Conservation (phyloP, 352 stramenopile species). For the Ophiocytium majus region DNA sequence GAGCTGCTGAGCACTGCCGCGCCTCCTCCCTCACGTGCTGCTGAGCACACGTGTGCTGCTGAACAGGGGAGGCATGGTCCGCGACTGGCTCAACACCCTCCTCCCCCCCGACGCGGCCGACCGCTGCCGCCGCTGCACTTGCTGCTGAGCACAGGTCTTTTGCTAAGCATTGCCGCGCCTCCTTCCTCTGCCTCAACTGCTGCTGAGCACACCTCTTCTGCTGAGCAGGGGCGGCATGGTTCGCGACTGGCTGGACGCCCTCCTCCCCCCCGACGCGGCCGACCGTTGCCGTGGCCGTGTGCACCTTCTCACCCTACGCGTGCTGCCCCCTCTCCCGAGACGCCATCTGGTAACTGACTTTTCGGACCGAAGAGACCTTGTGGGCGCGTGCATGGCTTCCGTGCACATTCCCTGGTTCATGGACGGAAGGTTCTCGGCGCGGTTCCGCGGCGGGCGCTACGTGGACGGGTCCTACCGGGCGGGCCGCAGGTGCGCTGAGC, state of each 20-base stretch:
- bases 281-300: constrained; percentile 47
- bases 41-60: too few relatives aligned
- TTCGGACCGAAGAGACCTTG: constrained; percentile 49
- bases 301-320: constrained; percentile 31
- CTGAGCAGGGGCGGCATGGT: constrained; percentile 65
- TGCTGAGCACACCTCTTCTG: too few relatives aligned
- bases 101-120: constrained; percentile 63
- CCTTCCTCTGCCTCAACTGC: too few relatives aligned
- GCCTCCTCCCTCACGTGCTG: too few relatives aligned
- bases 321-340: constrained; percentile 30
- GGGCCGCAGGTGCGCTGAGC: constrained; percentile 9
- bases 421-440: constrained; percentile 51
- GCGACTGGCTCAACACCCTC: constrained; percentile 68
- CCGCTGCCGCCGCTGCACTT: constrained; percentile 43
- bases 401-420: constrained; percentile 59
- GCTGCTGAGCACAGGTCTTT: too few relatives aligned
- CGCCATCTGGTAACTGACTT: constrained; percentile 54
- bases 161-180: too few relatives aligned
- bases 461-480: constrained; percentile 52
- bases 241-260: constrained; percentile 65
- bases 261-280: constrained; percentile 64
- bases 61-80: constrained; percentile 64
- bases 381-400: constrained; percentile 58
- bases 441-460: constrained; percentile 42
- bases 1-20: too few relatives aligned